Evolutionary conservation across 768 basidiomycete genomes (phyloP).

Genomic region (Tephrocybe sp.): DNA sequence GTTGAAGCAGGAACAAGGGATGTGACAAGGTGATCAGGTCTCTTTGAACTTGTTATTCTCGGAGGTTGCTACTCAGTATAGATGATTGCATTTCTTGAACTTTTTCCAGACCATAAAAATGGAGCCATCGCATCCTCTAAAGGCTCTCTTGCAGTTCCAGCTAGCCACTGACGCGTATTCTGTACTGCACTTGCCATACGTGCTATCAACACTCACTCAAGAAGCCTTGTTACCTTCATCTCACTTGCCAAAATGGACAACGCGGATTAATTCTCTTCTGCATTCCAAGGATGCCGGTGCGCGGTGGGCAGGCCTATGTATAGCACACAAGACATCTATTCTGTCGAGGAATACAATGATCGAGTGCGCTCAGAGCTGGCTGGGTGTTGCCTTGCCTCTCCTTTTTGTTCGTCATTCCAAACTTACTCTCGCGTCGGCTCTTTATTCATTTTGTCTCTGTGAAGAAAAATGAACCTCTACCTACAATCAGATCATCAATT

Average conservation of each 20-base stretch:
- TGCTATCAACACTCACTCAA: constrained; percentile 53
- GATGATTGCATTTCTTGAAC: constrained; percentile 7
- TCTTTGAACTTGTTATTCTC: constrained; percentile 19
- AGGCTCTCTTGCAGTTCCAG: constrained; percentile 66
- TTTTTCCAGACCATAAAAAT: constrained; percentile 17
- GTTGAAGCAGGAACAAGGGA: not conserved
- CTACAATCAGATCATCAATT: constrained; percentile 62
- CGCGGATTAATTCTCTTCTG: constrained; percentile 71
- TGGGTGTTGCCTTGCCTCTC: constrained; percentile 60
- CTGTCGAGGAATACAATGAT: constrained; percentile 61
- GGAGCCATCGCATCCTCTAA: constrained; percentile 46
- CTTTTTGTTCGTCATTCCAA: constrained; percentile 61
- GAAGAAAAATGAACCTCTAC: constrained; percentile 69
- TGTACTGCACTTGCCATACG: constrained; percentile 56
- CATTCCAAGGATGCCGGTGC: constrained; percentile 77
- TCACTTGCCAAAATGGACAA: constrained; percentile 73
- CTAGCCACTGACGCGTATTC: constrained; percentile 69
- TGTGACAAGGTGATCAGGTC: constrained; percentile 5
- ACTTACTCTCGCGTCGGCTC: constrained; percentile 16
- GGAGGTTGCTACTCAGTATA: constrained; percentile 8
- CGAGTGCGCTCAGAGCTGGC: constrained; percentile 74
- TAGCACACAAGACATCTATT: constrained; percentile 66
- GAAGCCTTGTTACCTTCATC: constrained; percentile 59
- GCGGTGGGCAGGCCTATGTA: constrained; percentile 78
- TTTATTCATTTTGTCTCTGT: constrained; percentile 25